Base-by-base conservation (phyloP, 208 protist species). In the Leishmania mexicana region DNA sequence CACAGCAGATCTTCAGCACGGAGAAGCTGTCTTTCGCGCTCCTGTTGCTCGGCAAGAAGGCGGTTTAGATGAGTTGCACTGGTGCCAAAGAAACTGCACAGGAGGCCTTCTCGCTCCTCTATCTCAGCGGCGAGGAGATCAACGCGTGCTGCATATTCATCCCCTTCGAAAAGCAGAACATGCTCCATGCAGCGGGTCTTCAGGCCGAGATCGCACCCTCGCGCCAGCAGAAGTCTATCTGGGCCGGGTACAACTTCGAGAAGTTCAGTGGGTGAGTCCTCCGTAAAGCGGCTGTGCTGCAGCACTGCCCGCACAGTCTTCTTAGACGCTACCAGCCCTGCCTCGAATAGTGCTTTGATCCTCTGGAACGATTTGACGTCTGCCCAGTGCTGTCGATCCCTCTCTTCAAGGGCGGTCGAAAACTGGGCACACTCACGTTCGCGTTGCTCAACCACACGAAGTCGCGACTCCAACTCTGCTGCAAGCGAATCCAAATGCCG, bases 1-100 rank as follows among this genome's bases (percentile, higher is more conserved):
- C 42, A 62, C 64, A 85, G 45, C 3, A 85, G 82, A 40, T 85
- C 82, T 3, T 80, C 75, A 35, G 71, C 75, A 28, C 40, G 49
- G n/a, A 38, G 5, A 11, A 85, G 64, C 24, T 70, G 62, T 21
- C 0, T 38, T 45, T 80, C 64, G n/a, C 58, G 60, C 47, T 80
- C 24, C 40, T 19, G 21, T 28, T 68, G 60, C 38, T 77, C 24
- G 11, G 51, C 49, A 15, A 79, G 51, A 19, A 74, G 47, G 2
- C 19, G 17, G 2, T 68, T 81, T 24, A 79, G 42, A 38, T 79
- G 45, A 8, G 64, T 38, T 47, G 62, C 73, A 45, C 28, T 57
- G 2, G 21, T 24, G 28, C 70, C n/a, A 42, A 79, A 67, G 51
- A 80, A 82, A 1, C n/a, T 42, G 38, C 45, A n/a, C 54, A 81